These are phyloP conservation scores for Eimeria acervulina DNA, from an alignment of 169 alveolate species.

Conservation along the genomic window DNA sequence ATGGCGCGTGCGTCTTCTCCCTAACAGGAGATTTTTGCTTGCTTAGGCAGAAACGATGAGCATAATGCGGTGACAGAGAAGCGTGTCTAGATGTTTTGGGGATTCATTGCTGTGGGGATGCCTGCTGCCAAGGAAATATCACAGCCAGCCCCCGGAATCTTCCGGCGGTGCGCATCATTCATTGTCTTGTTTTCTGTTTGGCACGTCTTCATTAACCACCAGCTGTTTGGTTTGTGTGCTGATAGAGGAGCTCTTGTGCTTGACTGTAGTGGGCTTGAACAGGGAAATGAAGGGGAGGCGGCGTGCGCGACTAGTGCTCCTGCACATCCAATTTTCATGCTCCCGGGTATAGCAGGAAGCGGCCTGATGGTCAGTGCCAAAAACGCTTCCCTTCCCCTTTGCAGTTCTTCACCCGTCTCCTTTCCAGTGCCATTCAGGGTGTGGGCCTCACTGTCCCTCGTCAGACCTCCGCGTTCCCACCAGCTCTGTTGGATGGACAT, in stretches of 20 bases:
- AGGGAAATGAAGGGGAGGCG: background rate
- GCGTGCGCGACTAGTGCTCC: background rate
- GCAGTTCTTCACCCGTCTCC: conserved; percentile 27
- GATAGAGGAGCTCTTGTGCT: background rate
- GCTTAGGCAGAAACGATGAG: background rate
- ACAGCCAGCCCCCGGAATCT: background rate
- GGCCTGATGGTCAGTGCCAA: conserved; percentile 62
- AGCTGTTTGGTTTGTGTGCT: background rate
- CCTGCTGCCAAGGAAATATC: background rate
- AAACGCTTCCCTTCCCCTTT: conserved; percentile 21
- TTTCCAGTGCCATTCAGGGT: conserved; percentile 58
- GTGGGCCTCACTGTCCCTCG: conserved; percentile 81
- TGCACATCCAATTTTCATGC: conserved; percentile 67
- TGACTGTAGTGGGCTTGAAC: background rate
- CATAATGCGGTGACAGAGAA: background rate
- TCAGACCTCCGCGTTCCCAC: conserved; percentile 61
- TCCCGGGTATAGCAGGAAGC: conserved; percentile 83
- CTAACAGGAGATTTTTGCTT: background rate
- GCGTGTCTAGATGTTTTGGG: background rate
- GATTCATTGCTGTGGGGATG: background rate
- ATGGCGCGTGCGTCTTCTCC: conserved; percentile 3
- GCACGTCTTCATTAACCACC: background rate
- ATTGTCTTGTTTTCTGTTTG: background rate
- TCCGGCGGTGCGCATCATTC: background rate
- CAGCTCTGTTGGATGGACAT: conserved; percentile 81